A percentile compares a stretch with the other conserved stretches of the same genome.
Conservation (phyloP, 768 basidiomycete species). For the Tubosaeta sp. region DNA sequence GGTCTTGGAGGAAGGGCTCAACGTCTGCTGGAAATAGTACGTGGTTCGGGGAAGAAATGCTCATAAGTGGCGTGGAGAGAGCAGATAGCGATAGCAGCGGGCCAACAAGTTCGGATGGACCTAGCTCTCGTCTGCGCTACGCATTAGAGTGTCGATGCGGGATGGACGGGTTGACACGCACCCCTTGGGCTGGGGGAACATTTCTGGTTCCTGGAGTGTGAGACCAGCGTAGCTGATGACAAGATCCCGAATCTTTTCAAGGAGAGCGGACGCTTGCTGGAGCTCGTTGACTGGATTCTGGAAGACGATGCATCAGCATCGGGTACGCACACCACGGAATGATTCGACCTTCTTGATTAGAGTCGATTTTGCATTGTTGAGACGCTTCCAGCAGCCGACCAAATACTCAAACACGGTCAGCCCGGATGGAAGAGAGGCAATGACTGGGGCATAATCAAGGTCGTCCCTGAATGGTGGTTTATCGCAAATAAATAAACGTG, state of each 20-base stretch:
- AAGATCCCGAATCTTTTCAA: slow-evolving; percentile 77
- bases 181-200: slow-evolving; percentile 89
- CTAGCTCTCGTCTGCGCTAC: slow-evolving; percentile 55
- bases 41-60: slow-evolving; percentile 42
- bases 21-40: slow-evolving; percentile 65
- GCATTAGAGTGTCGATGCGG: slow-evolving; percentile 2
- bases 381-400: slow-evolving; percentile 87
- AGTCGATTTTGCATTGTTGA: slow-evolving; percentile 50
- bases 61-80: slow-evolving; percentile 60
- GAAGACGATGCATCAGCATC: slow-evolving; percentile 33
- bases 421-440: slow-evolving; percentile 70
- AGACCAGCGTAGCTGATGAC: slow-evolving; percentile 88
- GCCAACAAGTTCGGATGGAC: slow-evolving; percentile 75
- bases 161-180: slow-evolving; percentile 31
- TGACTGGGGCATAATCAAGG: slow-evolving; percentile 65
- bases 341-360: slow-evolving; percentile 59
- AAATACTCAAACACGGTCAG: slow-evolving; percentile 90
- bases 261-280: slow-evolving; percentile 53
- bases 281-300: slow-evolving; percentile 56
- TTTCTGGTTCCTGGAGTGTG: slow-evolving; percentile 84
- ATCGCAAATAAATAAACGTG: neutral
- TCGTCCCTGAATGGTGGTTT: slow-evolving; percentile 49
- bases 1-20: slow-evolving; percentile 77
- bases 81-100: slow-evolving; percentile 74
- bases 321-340: neutral